These are phyloP conservation scores for Capronia epimyces DNA, from an alignment of 2,329 filamentous ascomycete genomes.

Conservation along the genomic window DNA sequence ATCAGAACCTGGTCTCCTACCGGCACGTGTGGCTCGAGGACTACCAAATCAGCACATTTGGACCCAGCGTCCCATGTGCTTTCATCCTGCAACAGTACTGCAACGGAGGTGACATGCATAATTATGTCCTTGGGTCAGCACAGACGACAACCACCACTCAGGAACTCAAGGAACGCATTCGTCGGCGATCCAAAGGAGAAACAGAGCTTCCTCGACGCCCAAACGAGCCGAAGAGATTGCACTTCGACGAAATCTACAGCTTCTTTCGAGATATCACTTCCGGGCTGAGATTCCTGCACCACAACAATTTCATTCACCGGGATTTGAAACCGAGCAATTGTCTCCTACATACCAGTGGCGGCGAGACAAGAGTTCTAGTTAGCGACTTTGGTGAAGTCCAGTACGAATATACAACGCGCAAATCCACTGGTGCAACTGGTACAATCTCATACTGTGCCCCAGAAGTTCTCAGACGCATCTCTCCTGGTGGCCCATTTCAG, in stretches of 20 bases:
- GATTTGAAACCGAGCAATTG: conserved; percentile 97
- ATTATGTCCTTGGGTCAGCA: conserved; percentile 70
- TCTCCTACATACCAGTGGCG: conserved; percentile 70
- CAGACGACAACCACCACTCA: conserved; percentile 65
- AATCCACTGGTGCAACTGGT: conserved; percentile 86
- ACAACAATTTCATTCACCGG: conserved; percentile 88
- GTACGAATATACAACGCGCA: conserved; percentile 70
- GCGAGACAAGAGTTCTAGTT: conserved; percentile 72
- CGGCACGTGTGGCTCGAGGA: conserved; percentile 97
- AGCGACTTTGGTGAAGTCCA: conserved; percentile 99
- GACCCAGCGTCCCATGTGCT: conserved; percentile 84
- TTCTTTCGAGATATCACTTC: conserved; percentile 95
- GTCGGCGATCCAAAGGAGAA: conserved; percentile 74
- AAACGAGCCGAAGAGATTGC: conserved; percentile 51
- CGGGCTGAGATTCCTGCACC: conserved; percentile 82
- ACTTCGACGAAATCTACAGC: conserved; percentile 91
- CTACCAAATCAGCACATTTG: conserved; percentile 74
- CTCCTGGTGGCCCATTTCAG: conserved; percentile 63
- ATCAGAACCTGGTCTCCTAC: conserved; percentile 93
- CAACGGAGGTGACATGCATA: conserved; percentile 84
- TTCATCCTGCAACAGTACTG: conserved; percentile 98
- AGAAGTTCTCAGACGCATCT: conserved; percentile 70
- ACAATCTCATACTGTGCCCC: conserved; percentile 97
- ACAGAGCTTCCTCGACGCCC: conserved; percentile 47
- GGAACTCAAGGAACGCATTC: conserved; percentile 79